A percentile compares a stretch with the other conserved stretches of the same genome.
Conservation (phyloP, 805 yeast genomes). For the Lachancea kluyveri region DNA sequence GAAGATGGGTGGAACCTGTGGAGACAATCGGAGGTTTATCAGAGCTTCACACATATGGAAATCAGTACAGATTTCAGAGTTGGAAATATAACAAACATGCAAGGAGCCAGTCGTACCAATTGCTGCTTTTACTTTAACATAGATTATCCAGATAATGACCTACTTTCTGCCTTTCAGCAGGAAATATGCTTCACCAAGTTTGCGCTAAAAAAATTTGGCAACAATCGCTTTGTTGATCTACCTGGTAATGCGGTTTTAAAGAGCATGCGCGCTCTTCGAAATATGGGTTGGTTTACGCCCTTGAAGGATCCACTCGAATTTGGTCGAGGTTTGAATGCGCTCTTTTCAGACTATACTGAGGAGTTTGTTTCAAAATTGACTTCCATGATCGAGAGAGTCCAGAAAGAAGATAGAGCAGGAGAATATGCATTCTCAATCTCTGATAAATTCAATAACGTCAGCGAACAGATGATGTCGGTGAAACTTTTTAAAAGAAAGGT, state of each 20-base stretch:
- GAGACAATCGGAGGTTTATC: conserved; percentile 1
- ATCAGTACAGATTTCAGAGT: conserved; percentile 1
- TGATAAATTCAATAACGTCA: conserved; percentile 2
- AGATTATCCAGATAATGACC: not conserved
- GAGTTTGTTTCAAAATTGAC: conserved; percentile 4
- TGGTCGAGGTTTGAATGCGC: conserved; percentile 1
- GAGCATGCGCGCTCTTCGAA: not conserved
- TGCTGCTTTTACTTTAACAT: conserved; percentile 3
- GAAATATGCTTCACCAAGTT: conserved; percentile 3
- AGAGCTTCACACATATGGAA: not conserved
- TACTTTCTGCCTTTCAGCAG: not conserved
- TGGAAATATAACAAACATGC: not conserved
- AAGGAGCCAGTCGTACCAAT: conserved; percentile 2
- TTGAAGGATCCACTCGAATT: conserved; percentile 1
- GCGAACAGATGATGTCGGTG: conserved; percentile 4
- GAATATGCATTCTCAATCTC: conserved; percentile 1
- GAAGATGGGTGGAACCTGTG: conserved; percentile 3
- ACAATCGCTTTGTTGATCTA: not conserved
- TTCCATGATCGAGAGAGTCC: not conserved
- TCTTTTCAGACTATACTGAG: conserved; percentile 3
- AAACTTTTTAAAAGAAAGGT: not conserved
- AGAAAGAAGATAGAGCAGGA: not conserved
- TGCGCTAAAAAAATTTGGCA: not conserved
- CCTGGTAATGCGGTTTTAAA: conserved; percentile 3
- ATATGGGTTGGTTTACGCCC: not conserved